Evolutionary conservation across 306 rosid genomes (phyloP).

Genomic region (Crotalaria pallida): DNA sequence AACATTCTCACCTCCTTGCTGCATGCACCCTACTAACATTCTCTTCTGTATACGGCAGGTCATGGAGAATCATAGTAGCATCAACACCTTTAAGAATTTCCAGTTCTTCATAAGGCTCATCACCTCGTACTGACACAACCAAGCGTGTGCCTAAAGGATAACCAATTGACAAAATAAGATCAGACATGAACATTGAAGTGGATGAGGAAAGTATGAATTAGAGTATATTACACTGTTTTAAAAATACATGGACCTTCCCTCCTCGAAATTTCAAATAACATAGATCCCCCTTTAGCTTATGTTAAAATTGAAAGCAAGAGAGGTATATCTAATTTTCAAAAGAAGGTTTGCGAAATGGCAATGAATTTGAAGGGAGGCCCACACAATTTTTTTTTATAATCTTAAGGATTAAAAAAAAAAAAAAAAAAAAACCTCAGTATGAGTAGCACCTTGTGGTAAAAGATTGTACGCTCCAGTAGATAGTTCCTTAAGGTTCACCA

Average conservation of each 20-base stretch:
- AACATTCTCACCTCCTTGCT: slow-evolving; percentile 73
- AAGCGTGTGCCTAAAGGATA: slow-evolving; percentile 67
- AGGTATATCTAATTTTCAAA: neutral
- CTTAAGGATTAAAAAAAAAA: too few relatives aligned
- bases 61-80: slow-evolving; percentile 87
- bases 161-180: slow-evolving; percentile 18
- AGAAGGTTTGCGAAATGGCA: neutral
- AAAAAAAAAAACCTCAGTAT: neutral
- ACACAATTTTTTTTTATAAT: neutral
- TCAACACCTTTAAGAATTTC: slow-evolving; percentile 69
- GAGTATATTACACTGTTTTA: neutral
- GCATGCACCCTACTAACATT: slow-evolving; percentile 83
- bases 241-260: neutral
- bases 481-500: slow-evolving; percentile 85
- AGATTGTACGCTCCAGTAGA: slow-evolving; percentile 86
- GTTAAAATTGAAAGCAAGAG: neutral
- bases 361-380: slow-evolving; percentile 13
- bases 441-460: slow-evolving; percentile 74
- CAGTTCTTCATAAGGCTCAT: slow-evolving; percentile 73
- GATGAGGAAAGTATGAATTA: neutral
- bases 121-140: slow-evolving; percentile 83
- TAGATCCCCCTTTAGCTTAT: neutral
- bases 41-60: slow-evolving; percentile 65
- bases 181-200: neutral
- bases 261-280: neutral